These are phyloP conservation scores for Pelargonium australe DNA, from an alignment of 441 rosid genomes.

Conservation along the genomic window DNA sequence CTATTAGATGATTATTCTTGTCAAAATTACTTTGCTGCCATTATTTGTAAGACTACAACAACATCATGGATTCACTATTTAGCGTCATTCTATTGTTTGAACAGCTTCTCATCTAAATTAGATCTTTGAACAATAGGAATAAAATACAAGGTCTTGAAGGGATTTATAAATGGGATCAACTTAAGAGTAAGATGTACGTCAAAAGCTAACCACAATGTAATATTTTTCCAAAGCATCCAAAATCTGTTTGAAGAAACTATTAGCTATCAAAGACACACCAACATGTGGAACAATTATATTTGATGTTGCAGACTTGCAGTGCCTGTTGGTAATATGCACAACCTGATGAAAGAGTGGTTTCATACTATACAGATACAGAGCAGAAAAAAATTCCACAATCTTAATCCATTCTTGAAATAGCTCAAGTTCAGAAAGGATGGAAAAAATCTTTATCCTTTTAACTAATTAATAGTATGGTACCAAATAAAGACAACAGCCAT, in stretches of 20 bases:
- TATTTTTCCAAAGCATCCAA: neutral
- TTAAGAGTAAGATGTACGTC: neutral
- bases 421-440: neutral
- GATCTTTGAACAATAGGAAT: neutral
- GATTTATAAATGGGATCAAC: neutral
- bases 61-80: neutral
- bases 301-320: no score
- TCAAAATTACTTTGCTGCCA: no score
- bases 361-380: neutral
- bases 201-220: neutral
- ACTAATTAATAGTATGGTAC: slow-evolving; percentile 32
- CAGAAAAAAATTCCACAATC: neutral
- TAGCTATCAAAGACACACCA: no score
- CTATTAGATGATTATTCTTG: no score
- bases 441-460: neutral
- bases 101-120: neutral
- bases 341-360: neutral
- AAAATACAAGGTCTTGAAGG: neutral
- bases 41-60: neutral
- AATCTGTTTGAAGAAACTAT: neutral
- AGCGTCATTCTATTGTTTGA: neutral
- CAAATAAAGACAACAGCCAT: slow-evolving; percentile 75
- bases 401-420: neutral
- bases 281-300: no score
- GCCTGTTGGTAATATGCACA: neutral